Evolutionary conservation across 2,329 filamentous ascomycete species (phyloP).

Genomic region (Capronia americana): DNA sequence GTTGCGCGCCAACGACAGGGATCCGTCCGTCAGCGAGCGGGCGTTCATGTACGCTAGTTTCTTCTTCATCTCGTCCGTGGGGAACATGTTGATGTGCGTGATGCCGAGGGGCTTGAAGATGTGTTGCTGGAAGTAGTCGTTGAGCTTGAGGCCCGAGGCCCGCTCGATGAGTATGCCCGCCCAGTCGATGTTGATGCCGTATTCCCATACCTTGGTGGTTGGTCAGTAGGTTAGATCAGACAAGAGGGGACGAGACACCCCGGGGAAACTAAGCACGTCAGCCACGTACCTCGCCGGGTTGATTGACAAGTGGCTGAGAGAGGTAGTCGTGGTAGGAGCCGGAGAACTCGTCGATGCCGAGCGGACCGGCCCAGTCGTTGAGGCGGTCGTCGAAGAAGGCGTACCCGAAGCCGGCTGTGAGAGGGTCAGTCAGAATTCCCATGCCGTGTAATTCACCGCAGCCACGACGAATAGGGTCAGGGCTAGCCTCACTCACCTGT

Average conservation of each 20-base stretch:
- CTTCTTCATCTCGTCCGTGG: conserved; percentile 59
- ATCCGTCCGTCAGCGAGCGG: conserved; percentile 54
- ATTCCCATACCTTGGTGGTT: conserved; percentile 59
- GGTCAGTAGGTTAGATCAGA: not conserved
- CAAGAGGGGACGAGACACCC: not conserved
- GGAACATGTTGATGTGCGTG: conserved; percentile 64
- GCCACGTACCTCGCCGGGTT: conserved; percentile 61
- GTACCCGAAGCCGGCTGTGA: conserved; percentile 50
- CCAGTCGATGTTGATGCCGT: conserved; percentile 64
- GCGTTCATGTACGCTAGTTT: conserved; percentile 65
- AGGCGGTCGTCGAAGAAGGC: conserved; percentile 55
- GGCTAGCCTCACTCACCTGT: conserved; percentile 45
- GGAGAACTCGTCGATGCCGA: conserved; percentile 64
- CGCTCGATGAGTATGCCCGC: conserved; percentile 59
- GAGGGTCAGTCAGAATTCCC: not conserved
- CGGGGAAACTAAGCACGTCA: not conserved
- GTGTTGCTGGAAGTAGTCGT: conserved; percentile 58
- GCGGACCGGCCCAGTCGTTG: conserved; percentile 50
- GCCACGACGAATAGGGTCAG: not conserved
- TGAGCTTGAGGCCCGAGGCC: conserved; percentile 51
- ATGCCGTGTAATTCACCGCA: not conserved
- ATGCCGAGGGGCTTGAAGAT: conserved; percentile 58
- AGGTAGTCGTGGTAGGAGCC: conserved; percentile 56
- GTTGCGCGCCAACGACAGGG: conserved; percentile 42
- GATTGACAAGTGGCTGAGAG: conserved; percentile 63